Evolutionary conservation across 179 eudicot genomes (phyloP), one percentile per base, ranked within the genome.

Genomic region (Vitellaria paradoxa): DNA sequence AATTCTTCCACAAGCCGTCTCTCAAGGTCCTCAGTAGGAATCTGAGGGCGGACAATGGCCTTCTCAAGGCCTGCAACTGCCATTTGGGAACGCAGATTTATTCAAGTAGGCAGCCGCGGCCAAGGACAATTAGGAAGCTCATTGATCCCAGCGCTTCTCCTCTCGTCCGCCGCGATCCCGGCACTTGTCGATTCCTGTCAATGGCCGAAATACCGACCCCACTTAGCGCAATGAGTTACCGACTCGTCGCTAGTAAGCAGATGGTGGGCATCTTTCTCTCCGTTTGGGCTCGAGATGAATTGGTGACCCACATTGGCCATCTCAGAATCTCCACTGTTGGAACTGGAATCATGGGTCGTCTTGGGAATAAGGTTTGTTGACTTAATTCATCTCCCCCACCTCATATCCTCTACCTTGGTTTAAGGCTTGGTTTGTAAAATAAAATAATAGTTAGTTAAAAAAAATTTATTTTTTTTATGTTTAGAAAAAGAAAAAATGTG

Each of bases 191-290:
- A 7, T 81, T 77, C 9, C 61, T 76, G 21, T 70, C 87, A 0
- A 72, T 81, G 7, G 85, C 75, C 24, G 84, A 81, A 66, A 65
- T 81, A 20, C 53, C 79, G 46, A 75, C 83, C 7, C 65, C 74
- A 9, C 79, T 88, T 8, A 73, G 68, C 11, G 70, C 72, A 24
- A 52, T 85, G 30, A 84, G 77, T 60, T 94, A 91, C 46, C 86
- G 89, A 30, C 91, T 92, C 37, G 79, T 93, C 14, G 89, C 93
- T 2, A 87, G 93, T 85, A 93, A 93, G 78, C 94, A 94, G 76
- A 94, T 94, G 98, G 98, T 94, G 47, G 98, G 98, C 26, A 75
- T 94, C 17, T 94, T 91, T 75, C 75, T 87, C 4, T 69, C 90
- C 0, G 74, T 94, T 7, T 94, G 98, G 98, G 91, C 86, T 30